Percentiles rank a stretch among this genome's conserved stretches.
Conservation (phyloP, 2,329 filamentous ascomycete genomes). For the Calonectria honghensis region DNA sequence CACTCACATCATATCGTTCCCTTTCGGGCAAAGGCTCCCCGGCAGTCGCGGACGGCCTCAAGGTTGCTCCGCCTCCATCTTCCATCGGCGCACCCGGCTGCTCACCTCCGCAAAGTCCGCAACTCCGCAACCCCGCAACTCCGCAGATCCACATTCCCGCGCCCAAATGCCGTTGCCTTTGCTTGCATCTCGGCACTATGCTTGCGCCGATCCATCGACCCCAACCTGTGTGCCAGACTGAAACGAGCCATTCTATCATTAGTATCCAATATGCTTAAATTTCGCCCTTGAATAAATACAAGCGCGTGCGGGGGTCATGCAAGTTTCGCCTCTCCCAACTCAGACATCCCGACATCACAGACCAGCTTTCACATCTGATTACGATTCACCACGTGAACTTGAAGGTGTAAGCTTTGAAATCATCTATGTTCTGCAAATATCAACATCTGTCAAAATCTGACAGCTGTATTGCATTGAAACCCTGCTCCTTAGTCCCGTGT, state of each 20-base stretch:
- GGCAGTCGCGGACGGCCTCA: conserved; percentile 40
- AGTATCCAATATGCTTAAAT: conserved; percentile 18
- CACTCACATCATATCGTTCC: background rate
- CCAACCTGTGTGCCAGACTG: background rate
- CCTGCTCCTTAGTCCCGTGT: conserved; percentile 25
- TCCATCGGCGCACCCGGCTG: conserved; percentile 24
- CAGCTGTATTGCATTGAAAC: conserved; percentile 31
- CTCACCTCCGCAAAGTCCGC: conserved; percentile 51
- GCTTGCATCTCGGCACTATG: conserved; percentile 5
- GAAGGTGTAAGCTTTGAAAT: conserved; percentile 7
- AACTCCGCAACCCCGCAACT: conserved; percentile 54
- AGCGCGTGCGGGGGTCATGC: background rate
- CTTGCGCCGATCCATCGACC: conserved; percentile 31
- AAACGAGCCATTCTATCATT: conserved; percentile 11
- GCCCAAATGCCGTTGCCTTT: conserved; percentile 21
- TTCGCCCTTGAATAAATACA: background rate
- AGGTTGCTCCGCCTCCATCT: conserved; percentile 43
- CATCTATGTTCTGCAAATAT: conserved; percentile 33
- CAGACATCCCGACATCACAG: no score
- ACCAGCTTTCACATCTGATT: background rate
- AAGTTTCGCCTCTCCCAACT: background rate
- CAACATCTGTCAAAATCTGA: conserved; percentile 33
- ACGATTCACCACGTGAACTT: background rate
- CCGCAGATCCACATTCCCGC: conserved; percentile 46
- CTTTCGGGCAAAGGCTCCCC: conserved; percentile 4